Base-by-base conservation (phyloP, 1,139 yeast genomes). In the Yamadazyma spencermartinsiae region DNA sequence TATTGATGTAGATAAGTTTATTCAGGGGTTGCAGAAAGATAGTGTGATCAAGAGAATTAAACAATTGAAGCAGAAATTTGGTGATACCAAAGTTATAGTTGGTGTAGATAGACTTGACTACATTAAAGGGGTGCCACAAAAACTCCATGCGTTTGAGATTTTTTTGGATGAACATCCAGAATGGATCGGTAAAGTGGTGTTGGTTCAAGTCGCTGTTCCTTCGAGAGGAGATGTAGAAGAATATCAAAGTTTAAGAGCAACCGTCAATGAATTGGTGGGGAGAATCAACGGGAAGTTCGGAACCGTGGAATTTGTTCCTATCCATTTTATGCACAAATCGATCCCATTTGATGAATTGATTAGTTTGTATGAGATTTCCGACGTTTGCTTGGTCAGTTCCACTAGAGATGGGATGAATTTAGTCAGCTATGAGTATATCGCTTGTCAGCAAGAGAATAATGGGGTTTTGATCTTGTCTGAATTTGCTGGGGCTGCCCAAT, bases 401-500 rank as follows among this genome's bases (percentile, higher is more conserved):
- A 92, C 99, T 1, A 78, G 99, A 56, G 99, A 92, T 58, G 99
- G 99, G 52, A 92, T 92, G 99, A 92, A 92, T 59, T 76, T 92
- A 55, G 99, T 92, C 30, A 81, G 94, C 40, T 92, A 88, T 59
- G 99, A 92, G 64, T 92, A 92, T 62, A 88, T 94, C 55, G 97
- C 98, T 1, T 90, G 98, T 57, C 99, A 92, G 61, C 79, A 86
- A 50, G 82, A 82, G 35, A 81, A 82, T 43, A 84, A 88, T 48
- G 99, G 99, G 7, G 80, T 88, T 3, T 72, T 92, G 50, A 85
- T 92, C 35, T 65, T 92, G 44, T 83, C 95, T 34, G 99, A 92
- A 63, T 92, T 92, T 66, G 95, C 98, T 0, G 99, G 99, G 34
- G 98, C 98, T n/a, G 98, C 98, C 0, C 99, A 92, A 64, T 84